Evolutionary conservation across 352 stramenopile species (phyloP), one percentile per base, ranked within the genome.

Genomic region (Pythium insidiosum): DNA sequence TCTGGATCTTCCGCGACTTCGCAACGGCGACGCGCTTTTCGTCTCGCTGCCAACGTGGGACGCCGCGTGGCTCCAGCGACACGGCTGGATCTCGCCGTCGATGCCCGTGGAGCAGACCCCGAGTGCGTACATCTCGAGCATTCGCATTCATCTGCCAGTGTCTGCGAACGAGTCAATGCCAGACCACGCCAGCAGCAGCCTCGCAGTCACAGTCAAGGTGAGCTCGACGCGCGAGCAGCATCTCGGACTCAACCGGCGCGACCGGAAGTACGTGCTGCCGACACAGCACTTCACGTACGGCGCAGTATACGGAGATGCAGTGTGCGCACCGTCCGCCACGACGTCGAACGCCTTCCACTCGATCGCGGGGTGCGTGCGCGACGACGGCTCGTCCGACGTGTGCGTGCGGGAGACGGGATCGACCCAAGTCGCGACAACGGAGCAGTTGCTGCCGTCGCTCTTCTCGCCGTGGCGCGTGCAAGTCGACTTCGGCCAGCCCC

Each of bases 21-120:
- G 24, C 16, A 4, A 12, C 1, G 44, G 44, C 10, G 44, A 22
- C n/a, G 2, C 44, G 1, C 6, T 38, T 18, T 44, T 12, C 30
- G 30, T 51, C 19, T 29, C 44, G 30, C 30, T 49, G 42, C 42
- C 42, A 6, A 40, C 31, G 29, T 41, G 31, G 29, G 42, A 49
- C 23, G 11, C 43, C 13, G 34, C 25, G 1, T 51, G 44, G 44
- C 44, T 51, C 34, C 43, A 51, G 44, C 26, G 28, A 35, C 29
- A 44, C 24, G 25, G 25, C 10, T 51, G 44, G 44, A 2, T 43
- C 6, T 43, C 33, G 4, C 18, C 44, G 9, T 29, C 20, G 6
- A 4, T 29, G 11, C 12, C 33, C 2, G 23, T 6, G 3, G 15
- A 20, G 6, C 37, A 43, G 4, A 18, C 38, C 13, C 34, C 44